phyloP scores from a whole-genome alignment of 2,329 filamentous ascomycete species.

The Lasiodiplodia hormozganensis region DNA sequence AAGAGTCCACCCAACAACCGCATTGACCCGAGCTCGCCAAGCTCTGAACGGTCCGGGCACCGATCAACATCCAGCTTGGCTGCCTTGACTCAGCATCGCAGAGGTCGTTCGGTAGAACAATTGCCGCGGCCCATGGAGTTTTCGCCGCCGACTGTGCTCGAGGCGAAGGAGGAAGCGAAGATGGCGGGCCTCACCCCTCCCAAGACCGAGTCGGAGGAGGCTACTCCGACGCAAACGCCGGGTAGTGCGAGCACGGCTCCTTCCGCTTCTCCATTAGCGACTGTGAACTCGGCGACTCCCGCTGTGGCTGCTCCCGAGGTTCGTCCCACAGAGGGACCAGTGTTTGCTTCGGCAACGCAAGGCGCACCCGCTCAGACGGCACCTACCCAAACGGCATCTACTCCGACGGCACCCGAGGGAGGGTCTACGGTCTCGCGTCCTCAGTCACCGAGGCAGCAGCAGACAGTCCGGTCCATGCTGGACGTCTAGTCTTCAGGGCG shows the following conservation, averaged over 20 bases:
- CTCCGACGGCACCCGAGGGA: background rate
- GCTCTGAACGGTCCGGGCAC: constrained; percentile 19
- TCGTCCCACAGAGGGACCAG: background rate
- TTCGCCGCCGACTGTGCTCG: background rate
- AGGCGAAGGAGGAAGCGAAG: constrained; percentile 16
- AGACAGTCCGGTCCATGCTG: constrained; percentile 26
- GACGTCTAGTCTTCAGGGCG: constrained; percentile 12
- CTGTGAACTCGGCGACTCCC: background rate
- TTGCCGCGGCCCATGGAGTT: constrained; percentile 8
- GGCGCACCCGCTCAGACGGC: background rate
- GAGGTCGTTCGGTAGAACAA: constrained; percentile 24
- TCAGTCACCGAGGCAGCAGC: constrained; percentile 2
- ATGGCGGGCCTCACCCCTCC: constrained; percentile 13
- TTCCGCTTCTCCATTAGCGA: constrained; percentile 8
- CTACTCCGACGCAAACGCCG: constrained; percentile 22
- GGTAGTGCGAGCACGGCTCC: background rate
- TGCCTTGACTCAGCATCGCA: constrained; percentile 21
- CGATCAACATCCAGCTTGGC: constrained; percentile 24
- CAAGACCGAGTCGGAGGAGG: constrained; percentile 14
- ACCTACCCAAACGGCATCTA: background rate
- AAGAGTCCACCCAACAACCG: constrained; percentile 55
- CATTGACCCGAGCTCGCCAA: constrained; percentile 11
- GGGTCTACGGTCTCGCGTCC: constrained; percentile 5
- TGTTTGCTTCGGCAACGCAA: background rate
- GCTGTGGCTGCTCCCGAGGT: background rate